A percentile compares a stretch with the other conserved stretches of the same genome.
phyloP scores from a whole-genome alignment of 1,284 basidiomycete species.

The Rhodotorula sp. region DNA sequence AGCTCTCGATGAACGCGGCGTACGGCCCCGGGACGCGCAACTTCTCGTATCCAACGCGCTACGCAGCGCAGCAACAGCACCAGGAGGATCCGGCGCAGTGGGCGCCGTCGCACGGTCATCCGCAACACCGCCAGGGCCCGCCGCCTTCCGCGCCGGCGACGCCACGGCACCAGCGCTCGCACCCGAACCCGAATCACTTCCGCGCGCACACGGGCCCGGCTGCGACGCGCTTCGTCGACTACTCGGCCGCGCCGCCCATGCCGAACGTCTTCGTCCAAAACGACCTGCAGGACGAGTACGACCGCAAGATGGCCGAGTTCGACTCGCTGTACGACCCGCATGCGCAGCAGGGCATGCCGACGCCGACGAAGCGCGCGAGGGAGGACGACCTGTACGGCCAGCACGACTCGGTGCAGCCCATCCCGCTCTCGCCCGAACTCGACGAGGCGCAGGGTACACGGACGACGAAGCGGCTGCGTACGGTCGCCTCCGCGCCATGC shows the following conservation, averaged over 20 bases:
- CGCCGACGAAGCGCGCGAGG: conserved; percentile 25
- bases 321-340: conserved; percentile 35
- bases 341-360: not conserved
- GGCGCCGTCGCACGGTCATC: conserved; percentile 3
- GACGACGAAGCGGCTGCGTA: conserved; percentile 33
- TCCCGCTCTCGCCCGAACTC: conserved; percentile 6
- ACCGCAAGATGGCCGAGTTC: conserved; percentile 34
- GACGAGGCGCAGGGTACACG: not conserved
- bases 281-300: conserved; percentile 26
- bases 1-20: conserved; percentile 19
- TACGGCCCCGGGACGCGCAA: conserved; percentile 26
- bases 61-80: conserved; percentile 16
- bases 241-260: not conserved
- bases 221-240: conserved; percentile 9
- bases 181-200: conserved; percentile 4
- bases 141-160: conserved; percentile 26
- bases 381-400: conserved; percentile 22
- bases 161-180: conserved; percentile 11
- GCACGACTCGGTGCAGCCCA: conserved; percentile 10
- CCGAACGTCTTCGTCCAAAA: conserved; percentile 15
- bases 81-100: not conserved
- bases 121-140: conserved; percentile 9
- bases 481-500: conserved; percentile 40
- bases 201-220: conserved; percentile 17
- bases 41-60: conserved; percentile 40